phyloP scores from a whole-genome alignment of 2,329 filamentous ascomycete species.

The Diaporthe amygdali region DNA sequence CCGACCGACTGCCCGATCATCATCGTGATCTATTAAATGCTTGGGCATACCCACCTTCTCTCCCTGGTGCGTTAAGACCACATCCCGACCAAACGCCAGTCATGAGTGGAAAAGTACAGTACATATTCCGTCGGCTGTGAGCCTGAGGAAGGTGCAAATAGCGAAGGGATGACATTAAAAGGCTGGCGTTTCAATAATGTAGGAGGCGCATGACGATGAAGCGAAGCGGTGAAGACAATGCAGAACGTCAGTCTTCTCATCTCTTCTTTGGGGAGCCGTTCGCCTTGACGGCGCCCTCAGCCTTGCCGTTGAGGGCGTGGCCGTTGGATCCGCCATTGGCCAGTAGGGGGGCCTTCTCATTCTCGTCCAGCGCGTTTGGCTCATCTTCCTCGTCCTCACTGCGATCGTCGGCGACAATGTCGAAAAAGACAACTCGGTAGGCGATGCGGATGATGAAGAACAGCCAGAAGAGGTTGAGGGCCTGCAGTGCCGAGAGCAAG shows the following conservation, averaged over 20 bases:
- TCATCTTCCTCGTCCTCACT: slow-evolving; percentile 73
- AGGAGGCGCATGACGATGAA: not conserved
- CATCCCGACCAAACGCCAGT: slow-evolving; percentile 9
- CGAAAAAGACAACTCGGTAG: slow-evolving; percentile 69
- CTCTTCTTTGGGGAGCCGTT: slow-evolving; percentile 30
- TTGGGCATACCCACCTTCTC: not conserved
- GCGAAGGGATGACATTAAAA: slow-evolving; percentile 19
- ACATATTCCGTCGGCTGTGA: not conserved
- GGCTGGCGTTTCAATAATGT: not conserved
- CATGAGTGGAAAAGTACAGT: slow-evolving; percentile 1
- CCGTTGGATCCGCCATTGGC: slow-evolving; percentile 28
- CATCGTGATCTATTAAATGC: not conserved
- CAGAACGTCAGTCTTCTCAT: not conserved
- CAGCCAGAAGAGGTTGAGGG: slow-evolving; percentile 82
- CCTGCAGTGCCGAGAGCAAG: slow-evolving; percentile 72
- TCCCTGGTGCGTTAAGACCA: not conserved
- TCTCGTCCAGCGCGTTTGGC: slow-evolving; percentile 47
- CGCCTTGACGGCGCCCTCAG: slow-evolving; percentile 18
- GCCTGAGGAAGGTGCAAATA: not conserved
- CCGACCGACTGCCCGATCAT: not conserved
- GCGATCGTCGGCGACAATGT: slow-evolving; percentile 71
- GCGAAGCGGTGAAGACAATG: not conserved
- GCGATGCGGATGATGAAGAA: slow-evolving; percentile 79
- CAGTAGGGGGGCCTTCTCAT: slow-evolving; percentile 26
- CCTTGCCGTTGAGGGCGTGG: slow-evolving; percentile 32